phyloP scores from a whole-genome alignment of 1,284 basidiomycete genomes.

The Sphaerobolus stellatus region DNA sequence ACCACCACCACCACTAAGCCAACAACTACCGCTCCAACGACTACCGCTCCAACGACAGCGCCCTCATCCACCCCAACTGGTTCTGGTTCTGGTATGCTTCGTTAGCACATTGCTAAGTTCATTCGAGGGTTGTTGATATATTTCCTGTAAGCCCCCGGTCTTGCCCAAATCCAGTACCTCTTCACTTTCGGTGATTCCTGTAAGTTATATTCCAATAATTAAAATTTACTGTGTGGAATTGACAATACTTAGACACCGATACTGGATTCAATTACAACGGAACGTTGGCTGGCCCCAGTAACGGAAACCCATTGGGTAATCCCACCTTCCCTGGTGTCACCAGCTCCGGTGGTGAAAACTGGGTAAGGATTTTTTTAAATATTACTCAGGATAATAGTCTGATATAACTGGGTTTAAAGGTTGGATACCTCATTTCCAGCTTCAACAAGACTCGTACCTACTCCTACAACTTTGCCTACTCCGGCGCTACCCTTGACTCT shows the following conservation, averaged over 20 bases:
- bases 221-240: not conserved
- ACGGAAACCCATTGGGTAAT: not conserved
- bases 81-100: not conserved
- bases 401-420: too few relatives aligned
- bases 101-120: not conserved
- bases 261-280: not conserved
- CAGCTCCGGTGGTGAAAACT: not conserved
- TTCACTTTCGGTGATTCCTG: conserved; percentile 1
- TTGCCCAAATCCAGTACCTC: not conserved
- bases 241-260: not conserved
- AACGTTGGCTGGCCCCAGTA: not conserved
- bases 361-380: not conserved
- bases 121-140: not conserved
- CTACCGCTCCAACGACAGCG: not conserved
- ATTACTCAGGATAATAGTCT: not conserved
- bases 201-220: not conserved
- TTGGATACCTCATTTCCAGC: not conserved
- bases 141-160: not conserved
- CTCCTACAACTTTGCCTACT: not conserved
- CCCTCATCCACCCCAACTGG: not conserved
- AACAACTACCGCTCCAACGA: not conserved
- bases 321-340: conserved; percentile 1
- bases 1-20: not conserved
- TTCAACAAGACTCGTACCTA: not conserved
- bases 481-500: not conserved